Evolutionary conservation across 371 early-diverging fungal genomes (phyloP).

Genomic region (Smittium mucronatum): DNA sequence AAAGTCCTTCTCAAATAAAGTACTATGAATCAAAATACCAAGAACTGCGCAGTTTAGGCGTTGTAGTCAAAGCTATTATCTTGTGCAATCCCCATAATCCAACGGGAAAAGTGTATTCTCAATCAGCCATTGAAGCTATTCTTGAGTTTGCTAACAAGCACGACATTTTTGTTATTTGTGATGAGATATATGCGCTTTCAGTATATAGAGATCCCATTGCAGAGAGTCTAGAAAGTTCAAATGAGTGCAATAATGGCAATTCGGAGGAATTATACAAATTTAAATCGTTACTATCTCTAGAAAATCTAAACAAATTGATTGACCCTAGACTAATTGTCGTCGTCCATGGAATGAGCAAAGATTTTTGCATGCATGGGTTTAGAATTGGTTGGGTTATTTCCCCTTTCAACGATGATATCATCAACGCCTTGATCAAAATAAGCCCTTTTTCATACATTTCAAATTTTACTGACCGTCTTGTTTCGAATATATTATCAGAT

Average conservation of each 20-base stretch:
- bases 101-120: conserved; percentile 37
- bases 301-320: conserved; percentile 41
- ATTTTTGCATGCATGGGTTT: conserved; percentile 57
- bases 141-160: conserved; percentile 46
- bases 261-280: conserved; percentile 28
- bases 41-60: conserved; percentile 26
- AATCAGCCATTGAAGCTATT: conserved; percentile 37
- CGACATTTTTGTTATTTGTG: conserved; percentile 51
- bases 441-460: conserved; percentile 43
- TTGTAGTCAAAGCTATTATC: conserved; percentile 38
- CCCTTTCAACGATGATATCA: conserved; percentile 42
- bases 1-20: conserved; percentile 28
- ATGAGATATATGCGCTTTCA: conserved; percentile 73
- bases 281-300: conserved; percentile 40
- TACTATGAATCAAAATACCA: conserved; percentile 36
- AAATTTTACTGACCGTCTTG: conserved; percentile 39
- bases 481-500: conserved; percentile 42
- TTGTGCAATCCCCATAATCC: conserved; percentile 63
- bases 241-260: background rate
- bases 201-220: conserved; percentile 35
- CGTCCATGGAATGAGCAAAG: conserved; percentile 67
- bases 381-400: conserved; percentile 48
- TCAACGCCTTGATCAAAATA: conserved; percentile 29
- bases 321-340: conserved; percentile 49
- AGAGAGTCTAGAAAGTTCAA: background rate